Base-by-base conservation (phyloP, 345 rosid genomes). In the Corchorus capsularis region DNA sequence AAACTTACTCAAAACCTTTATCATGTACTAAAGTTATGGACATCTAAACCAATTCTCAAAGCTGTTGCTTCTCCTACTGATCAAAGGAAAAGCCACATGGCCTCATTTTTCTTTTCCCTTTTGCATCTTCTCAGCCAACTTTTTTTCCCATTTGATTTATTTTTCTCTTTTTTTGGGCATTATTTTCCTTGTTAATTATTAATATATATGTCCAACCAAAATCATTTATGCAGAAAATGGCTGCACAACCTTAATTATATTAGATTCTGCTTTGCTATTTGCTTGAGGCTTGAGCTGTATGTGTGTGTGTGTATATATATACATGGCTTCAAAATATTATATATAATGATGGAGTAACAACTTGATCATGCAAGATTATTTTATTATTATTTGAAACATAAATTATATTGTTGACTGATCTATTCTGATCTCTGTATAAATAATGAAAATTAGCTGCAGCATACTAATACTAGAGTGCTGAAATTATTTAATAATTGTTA, bases 81-180 rank as follows among this genome's bases (percentile, higher is more conserved):
- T 27, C 27, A 27, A 27, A 27, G 72, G 60, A 75, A 37, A 73
- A 73, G 20, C 75, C 72, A 74, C 69, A 79, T 69, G 78, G 69
- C 35, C 27, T 66, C 34, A 12, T 15, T 7, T 45, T 9, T 3
- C 17, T 60, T 60, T 32, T 62, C 35, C 19, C 14, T 62, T 57
- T 62, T 62, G 45, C 66, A 62, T 32, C 39, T 15, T 59, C 43
- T 4, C 63, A 62, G 34, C 45, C 45, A 62, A 35, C 66, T 2
- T 22, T 22, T 34, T 10, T 34, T 15, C 32, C 0, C 1, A 15
- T 32, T 27, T 13, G 4, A 20, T 22, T 60, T 60, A 20, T 27
- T 32, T 4, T 54, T 54, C 7, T 54, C n/a, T 13, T 2, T 49
- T 49, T 2, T 2, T 2, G 50, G 47, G 13, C 10, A 62, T 59